A percentile compares a stretch with the other conserved stretches of the same genome.
Evolutionary conservation across 73 alveolate species (phyloP).

Genomic region (Paramecium pentaurelia): DNA sequence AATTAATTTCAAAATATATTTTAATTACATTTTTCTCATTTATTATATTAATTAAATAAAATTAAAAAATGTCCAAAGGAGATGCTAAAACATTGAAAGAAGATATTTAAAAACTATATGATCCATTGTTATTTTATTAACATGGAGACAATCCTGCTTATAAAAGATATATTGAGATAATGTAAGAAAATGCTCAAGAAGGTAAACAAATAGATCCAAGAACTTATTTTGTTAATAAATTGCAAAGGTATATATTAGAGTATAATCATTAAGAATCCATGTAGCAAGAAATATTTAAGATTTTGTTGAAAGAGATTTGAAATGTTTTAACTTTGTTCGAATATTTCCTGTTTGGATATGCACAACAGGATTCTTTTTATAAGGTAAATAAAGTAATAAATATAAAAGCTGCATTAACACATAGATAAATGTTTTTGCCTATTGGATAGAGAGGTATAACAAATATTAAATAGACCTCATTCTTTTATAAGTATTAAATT

Average conservation of each 20-base stretch:
- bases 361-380: constrained; percentile 43
- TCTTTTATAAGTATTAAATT: constrained; percentile 45
- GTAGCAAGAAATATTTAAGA: constrained; percentile 55
- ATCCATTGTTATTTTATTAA: constrained; percentile 51
- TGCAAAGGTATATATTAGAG: constrained; percentile 24
- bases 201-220: constrained; percentile 62
- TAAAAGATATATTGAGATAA: constrained; percentile 50
- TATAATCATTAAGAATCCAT: not conserved
- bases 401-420: not conserved
- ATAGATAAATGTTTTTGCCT: constrained; percentile 43
- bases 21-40: not conserved
- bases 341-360: constrained; percentile 56
- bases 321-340: constrained; percentile 54
- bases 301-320: constrained; percentile 57
- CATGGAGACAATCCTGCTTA: constrained; percentile 64
- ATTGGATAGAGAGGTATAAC: constrained; percentile 59
- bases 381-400: not conserved
- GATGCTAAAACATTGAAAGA: not conserved
- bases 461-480: constrained; percentile 36
- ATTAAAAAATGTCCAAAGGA: not conserved
- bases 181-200: constrained; percentile 48
- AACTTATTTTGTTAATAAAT: constrained; percentile 49
- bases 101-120: constrained; percentile 54
- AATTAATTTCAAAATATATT: no score
- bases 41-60: not conserved